These are phyloP conservation scores for Aspergillus sp. DNA, from an alignment of 2,329 filamentous ascomycete genomes.

Conservation along the genomic window DNA sequence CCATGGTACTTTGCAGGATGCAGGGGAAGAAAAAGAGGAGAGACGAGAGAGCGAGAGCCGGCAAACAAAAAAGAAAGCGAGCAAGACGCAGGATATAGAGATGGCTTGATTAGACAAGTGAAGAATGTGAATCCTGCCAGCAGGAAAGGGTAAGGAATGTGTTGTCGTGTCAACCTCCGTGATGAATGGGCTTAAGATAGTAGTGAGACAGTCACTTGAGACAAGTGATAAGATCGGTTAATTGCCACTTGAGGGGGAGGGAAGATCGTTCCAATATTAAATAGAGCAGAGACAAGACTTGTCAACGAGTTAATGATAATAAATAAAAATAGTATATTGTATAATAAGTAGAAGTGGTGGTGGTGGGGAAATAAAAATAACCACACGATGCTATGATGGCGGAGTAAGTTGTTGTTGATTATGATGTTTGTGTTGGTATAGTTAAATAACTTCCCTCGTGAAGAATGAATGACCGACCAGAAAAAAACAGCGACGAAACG, in stretches of 20 bases:
- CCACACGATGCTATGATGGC: no score
- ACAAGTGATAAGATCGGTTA: neutral
- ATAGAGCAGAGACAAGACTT: constrained; percentile 15
- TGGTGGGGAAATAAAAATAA: constrained; percentile 1
- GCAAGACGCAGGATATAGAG: neutral
- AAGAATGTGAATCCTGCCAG: constrained; percentile 32
- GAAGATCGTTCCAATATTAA: neutral
- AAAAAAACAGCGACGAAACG: neutral
- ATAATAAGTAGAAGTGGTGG: constrained; percentile 1
- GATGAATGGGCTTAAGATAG: constrained; percentile 7
- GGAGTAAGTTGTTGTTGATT: no score
- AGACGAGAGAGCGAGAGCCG: neutral
- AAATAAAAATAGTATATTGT: no score
- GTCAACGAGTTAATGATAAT: no score
- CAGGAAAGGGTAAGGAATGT: constrained; percentile 26
- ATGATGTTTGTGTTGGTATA: no score
- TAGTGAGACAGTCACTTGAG: constrained; percentile 17
- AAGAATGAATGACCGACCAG: constrained; percentile 12
- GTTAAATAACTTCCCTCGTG: constrained; percentile 11
- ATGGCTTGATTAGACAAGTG: constrained; percentile 2
- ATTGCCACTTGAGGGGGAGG: constrained; percentile 7
- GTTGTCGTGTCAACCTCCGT: constrained; percentile 21
- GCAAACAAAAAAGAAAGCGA: neutral
- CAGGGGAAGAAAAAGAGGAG: constrained; percentile 5
- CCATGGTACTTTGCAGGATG: constrained; percentile 4